Conservation (phyloP, 345 rosid species). For the Cardiospermum halicacabum region DNA sequence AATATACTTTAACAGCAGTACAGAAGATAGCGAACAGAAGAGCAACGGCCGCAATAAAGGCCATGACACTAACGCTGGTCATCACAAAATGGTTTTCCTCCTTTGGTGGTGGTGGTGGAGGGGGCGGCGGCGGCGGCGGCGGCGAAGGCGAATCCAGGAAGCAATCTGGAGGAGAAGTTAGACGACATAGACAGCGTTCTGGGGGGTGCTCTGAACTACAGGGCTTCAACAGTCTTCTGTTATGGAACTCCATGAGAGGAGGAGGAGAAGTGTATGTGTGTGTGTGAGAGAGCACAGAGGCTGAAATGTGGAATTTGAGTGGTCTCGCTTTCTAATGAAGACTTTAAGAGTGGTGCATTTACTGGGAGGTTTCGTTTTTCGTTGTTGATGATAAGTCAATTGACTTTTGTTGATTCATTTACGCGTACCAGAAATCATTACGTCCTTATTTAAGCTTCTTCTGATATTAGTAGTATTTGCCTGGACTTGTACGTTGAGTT, state of each 20-base stretch:
- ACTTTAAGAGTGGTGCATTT: conserved; percentile 12
- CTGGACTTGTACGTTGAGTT: neutral
- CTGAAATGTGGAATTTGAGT: too few species aligned
- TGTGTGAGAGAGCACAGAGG: too few species aligned
- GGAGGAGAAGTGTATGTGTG: too few species aligned
- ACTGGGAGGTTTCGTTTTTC: conserved; percentile 15
- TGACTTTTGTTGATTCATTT: neutral
- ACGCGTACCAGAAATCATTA: conserved; percentile 13
- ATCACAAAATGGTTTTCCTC: neutral
- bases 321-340: conserved; percentile 1
- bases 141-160: neutral
- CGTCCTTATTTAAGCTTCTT: too few species aligned
- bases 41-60: conserved; percentile 10
- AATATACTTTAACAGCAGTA: neutral
- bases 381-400: conserved; percentile 3
- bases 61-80: conserved; percentile 1
- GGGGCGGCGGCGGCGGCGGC: neutral
- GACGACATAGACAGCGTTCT: too few species aligned
- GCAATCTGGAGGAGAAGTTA: too few species aligned
- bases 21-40: conserved; percentile 26
- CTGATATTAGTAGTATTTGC: too few species aligned
- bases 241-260: conserved; percentile 5
- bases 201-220: too few species aligned
- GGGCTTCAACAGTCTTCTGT: too few species aligned
- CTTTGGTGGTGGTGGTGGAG: neutral